Evolutionary conservation across 2,329 filamentous ascomycete genomes (phyloP), one percentile per base, ranked within the genome.

Genomic region (Fusarium palustre): DNA sequence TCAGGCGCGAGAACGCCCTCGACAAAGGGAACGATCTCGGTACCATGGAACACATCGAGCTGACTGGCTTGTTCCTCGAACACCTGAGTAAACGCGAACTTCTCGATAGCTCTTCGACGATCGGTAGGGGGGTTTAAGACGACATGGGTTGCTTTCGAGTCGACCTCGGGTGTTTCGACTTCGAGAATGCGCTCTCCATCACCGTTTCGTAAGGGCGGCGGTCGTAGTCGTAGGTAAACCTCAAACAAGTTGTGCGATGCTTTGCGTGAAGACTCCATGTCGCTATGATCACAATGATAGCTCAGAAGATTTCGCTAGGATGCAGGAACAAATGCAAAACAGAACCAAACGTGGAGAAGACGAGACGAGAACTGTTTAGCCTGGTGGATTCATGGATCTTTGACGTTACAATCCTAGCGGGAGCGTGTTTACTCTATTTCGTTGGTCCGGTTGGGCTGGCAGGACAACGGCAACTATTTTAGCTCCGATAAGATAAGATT

Each of bases 21-120:
- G 9, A 97, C 87, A 43, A 97, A 83, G 1, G 88, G 86, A 16
- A 91, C 82, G 45, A 97, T 88, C 25, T 91, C 91, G 0, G 91
- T 92, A 75, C 90, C 90, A 70, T 93, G 87, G 76, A 99, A 97
- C 12, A 99, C 81, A 75, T 97, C 93, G 30, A 96, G 83, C 77
- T 99, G 96, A 9, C 87, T 88, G 3, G 93, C 90, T 74, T 91
- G 86, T 76, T 98, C 94, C 73, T 97, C 92, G 73, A 98, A 97
- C 1, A 99, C 94, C 66, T 89, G 89, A 0, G 96, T 99, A 76
- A 99, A 99, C 3, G 91, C 92, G 77, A 98, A 99, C 77, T 92
- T 93, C 79, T 99, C 96, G 36, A 97, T 89, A 1, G 94, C 94
- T 46, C 94, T 89, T 72, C 95, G 92, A 59, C 95, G 88, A 66